Evolutionary conservation across 148 eudicot species (phyloP).

Genomic region (Agrostemma githago): DNA sequence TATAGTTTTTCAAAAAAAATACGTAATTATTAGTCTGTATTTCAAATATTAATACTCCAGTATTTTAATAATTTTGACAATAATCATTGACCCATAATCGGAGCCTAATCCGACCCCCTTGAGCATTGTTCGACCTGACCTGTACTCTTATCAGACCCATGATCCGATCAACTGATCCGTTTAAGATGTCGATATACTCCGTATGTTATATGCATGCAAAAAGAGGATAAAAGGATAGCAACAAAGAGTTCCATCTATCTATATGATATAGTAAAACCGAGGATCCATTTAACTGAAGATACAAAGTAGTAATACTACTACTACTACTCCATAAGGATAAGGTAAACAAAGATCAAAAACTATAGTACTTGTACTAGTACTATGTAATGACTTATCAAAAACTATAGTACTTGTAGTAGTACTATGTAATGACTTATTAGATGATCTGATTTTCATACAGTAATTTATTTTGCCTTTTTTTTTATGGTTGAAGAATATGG

Average conservation of each 20-base stretch:
- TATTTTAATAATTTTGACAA: no score
- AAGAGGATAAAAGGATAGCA: background rate
- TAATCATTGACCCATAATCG: no score
- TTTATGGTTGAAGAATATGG: slow-evolving; percentile 6
- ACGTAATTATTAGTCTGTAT: no score
- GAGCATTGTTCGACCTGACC: no score
- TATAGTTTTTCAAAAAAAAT: no score
- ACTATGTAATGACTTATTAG: slow-evolving; percentile 14
- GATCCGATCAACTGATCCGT: no score
- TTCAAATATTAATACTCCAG: no score
- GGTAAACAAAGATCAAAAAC: background rate
- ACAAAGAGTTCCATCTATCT: background rate
- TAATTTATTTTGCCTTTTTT: slow-evolving; percentile 16
- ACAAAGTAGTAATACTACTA: slow-evolving; percentile 1
- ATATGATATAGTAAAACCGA: background rate
- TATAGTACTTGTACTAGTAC: background rate
- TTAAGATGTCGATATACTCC: no score
- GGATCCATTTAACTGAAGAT: slow-evolving; percentile 16
- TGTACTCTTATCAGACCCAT: no score
- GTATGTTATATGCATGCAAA: background rate
- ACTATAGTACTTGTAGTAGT: background rate
- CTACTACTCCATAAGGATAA: no score
- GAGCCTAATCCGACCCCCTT: no score
- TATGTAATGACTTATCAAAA: slow-evolving; percentile 15
- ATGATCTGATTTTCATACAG: slow-evolving; percentile 18